Evolutionary conservation across 2,329 filamentous ascomycete species (phyloP), one percentile per base, ranked within the genome.

Genomic region (Phialemonium atrogriseum): DNA sequence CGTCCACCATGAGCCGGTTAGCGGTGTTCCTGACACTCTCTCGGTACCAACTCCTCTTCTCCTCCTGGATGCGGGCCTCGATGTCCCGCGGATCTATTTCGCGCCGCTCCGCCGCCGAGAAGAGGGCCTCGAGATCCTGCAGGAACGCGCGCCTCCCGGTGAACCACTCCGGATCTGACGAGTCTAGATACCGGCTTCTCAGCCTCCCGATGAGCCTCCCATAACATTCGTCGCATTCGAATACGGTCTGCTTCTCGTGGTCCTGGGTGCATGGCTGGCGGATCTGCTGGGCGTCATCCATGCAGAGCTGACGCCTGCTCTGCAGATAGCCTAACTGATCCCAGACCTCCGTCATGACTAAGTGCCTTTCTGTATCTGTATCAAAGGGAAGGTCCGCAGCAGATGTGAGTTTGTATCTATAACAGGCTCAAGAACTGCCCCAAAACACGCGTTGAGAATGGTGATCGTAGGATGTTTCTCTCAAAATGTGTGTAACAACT

Each of bases 31-130:
- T 43, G 31, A 40, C 38, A 17, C 33, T 44, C 36, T 51, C 45
- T n/a, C 64, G 60, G 35, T 72, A 70, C 69, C 71, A 75, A 9
- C 60, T 59, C 37, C 61, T 59, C 44, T 70, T 70, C 46, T 73
- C 69, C 17, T 60, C 60, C 8, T 57, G 54, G 42, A 76, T 63
- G 37, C 62, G 62, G 14, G 59, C 56, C 41, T 74, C 69, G 24
- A 76, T 62, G 12, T 47, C 51, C 24, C 56, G 52, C 10, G 73
- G 49, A 31, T 59, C 56, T n/a, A 56, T 46, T 26, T 59, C 58
- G 40, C 59, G 51, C 11, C 58, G 51, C 41, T 60, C 63, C 31
- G 64, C 67, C 30, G 66, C 62, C 5, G 64, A 49, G 38, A 76
- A 65, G 27, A 72, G 45, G 27, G 50, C 49, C 38, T 68, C 65